A percentile compares a stretch with the other conserved stretches of the same genome.
Conservation (phyloP, 441 rosid genomes). For the Erodium moschatum region DNA sequence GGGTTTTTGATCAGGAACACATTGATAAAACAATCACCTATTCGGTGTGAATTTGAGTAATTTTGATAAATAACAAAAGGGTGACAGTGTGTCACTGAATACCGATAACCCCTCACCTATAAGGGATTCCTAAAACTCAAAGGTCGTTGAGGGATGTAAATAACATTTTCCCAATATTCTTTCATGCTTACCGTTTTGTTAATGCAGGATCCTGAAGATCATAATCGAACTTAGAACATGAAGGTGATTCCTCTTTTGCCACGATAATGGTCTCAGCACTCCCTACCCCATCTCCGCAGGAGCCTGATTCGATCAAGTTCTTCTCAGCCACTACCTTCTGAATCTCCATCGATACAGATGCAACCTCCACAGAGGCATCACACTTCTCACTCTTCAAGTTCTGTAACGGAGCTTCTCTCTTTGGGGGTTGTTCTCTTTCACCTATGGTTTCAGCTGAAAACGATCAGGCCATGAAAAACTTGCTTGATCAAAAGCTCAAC, state of each 20-base stretch:
- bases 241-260: conserved; percentile 21
- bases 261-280: too few species aligned
- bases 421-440: neutral
- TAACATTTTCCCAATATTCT: conserved; percentile 13
- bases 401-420: neutral
- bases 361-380: neutral
- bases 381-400: neutral
- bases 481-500: neutral
- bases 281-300: too few species aligned
- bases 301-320: neutral
- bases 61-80: too few species aligned
- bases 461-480: too few species aligned
- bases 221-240: conserved; percentile 18
- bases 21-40: too few species aligned
- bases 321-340: neutral
- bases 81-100: too few species aligned
- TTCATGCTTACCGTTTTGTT: conserved; percentile 22
- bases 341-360: neutral
- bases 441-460: neutral
- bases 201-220: conserved; percentile 24
- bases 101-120: too few species aligned
- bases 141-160: neutral
- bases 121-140: too few species aligned
- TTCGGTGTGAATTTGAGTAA: too few species aligned
- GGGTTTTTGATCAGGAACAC: too few species aligned